Evolutionary conservation across 768 basidiomycete species (phyloP).

Genomic region (Lepiota brunneoincarnata): DNA sequence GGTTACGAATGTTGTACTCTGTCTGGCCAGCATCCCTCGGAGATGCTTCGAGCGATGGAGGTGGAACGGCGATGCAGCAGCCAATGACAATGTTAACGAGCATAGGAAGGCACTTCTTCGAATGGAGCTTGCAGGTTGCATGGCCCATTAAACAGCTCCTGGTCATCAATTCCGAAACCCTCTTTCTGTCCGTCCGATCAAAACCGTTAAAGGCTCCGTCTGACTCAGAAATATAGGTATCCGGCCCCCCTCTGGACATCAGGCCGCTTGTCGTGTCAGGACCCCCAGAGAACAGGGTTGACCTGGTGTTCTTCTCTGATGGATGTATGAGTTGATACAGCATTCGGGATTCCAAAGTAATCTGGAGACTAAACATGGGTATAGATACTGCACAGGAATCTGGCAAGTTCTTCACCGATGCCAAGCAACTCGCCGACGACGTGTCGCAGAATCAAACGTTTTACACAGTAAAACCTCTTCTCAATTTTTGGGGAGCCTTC

Average conservation of each 20-base stretch:
- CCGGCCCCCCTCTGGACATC: conserved; percentile 47
- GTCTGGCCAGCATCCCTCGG: conserved; percentile 5
- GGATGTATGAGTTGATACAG: conserved; percentile 52
- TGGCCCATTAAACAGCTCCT: not conserved
- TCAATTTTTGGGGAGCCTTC: conserved; percentile 84
- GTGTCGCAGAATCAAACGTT: conserved; percentile 75
- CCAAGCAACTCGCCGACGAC: conserved; percentile 62
- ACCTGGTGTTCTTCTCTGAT: conserved; percentile 76
- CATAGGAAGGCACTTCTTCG: not conserved
- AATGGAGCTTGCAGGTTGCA: conserved; percentile 2
- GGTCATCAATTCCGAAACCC: not conserved
- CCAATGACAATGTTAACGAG: not conserved
- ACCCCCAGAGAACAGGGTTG: conserved; percentile 60
- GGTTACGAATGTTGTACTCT: not conserved
- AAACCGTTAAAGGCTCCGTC: not conserved
- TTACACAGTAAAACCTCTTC: conserved; percentile 66
- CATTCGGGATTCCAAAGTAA: not conserved
- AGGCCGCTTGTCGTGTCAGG: conserved; percentile 61
- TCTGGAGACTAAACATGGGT: not conserved
- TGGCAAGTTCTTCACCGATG: conserved; percentile 65
- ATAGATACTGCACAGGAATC: conserved; percentile 56
- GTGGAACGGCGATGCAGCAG: not conserved
- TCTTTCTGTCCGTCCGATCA: conserved; percentile 5
- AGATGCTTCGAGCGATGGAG: not conserved
- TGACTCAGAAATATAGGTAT: not conserved